Evolutionary conservation across 140 eudicot genomes (phyloP).

Genomic region (Stevia rebaudiana): DNA sequence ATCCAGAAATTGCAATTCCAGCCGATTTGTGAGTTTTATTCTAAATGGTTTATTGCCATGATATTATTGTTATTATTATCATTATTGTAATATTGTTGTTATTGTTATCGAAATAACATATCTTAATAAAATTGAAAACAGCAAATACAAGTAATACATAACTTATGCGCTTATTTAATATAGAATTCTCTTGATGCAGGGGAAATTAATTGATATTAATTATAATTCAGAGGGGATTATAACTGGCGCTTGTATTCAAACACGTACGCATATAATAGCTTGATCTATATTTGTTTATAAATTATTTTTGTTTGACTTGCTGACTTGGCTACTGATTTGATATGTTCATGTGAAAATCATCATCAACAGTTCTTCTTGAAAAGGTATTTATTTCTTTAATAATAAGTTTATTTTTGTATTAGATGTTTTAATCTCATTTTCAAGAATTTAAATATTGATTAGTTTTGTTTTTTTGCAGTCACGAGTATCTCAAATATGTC

Average conservation of each 20-base stretch:
- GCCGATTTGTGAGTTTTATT: conserved; percentile 70
- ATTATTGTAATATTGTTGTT: neutral
- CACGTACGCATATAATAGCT: conserved; percentile 48
- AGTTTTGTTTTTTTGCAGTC: conserved; percentile 46
- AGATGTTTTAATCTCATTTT: neutral
- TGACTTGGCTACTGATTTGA: conserved; percentile 14
- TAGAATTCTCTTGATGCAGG: conserved; percentile 48
- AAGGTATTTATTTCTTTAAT: conserved; percentile 45
- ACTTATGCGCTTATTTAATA: conserved; percentile 5
- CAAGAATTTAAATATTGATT: neutral
- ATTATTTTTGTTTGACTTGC: neutral
- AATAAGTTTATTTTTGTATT: neutral
- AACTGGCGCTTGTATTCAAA: conserved; percentile 70
- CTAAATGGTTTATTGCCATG: conserved; percentile 1
- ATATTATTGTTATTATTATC: neutral
- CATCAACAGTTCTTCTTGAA: conserved; percentile 68
- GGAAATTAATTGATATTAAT: conserved; percentile 65
- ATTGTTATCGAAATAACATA: neutral
- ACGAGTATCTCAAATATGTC: conserved; percentile 73
- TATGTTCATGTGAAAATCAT: conserved; percentile 26
- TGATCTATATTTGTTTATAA: neutral
- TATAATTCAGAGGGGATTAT: conserved; percentile 58
- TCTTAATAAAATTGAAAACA: neutral
- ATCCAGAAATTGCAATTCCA: conserved; percentile 74
- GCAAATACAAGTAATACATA: neutral